Conservation (phyloP, 306 rosid species). For the Quillaja saponaria region DNA sequence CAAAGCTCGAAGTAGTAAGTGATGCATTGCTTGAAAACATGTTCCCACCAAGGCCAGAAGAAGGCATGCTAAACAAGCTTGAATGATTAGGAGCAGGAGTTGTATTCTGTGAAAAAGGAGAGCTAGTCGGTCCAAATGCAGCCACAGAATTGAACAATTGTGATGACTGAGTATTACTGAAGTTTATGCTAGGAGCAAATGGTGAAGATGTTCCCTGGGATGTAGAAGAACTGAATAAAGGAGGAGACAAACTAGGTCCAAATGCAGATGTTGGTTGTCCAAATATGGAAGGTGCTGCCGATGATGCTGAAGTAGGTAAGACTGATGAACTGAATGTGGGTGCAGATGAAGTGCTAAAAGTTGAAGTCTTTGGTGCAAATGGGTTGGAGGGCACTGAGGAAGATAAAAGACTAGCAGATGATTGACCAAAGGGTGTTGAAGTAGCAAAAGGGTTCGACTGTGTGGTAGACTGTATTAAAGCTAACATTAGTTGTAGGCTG, state of each 20-base stretch:
- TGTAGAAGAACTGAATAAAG: conserved; percentile 53
- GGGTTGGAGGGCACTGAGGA: conserved; percentile 51
- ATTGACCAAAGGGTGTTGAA: conserved; percentile 57
- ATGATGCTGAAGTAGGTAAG: conserved; percentile 50
- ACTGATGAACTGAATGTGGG: conserved; percentile 64
- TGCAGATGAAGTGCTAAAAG: conserved; percentile 53
- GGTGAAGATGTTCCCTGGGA: conserved; percentile 50
- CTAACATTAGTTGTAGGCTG: conserved; percentile 51
- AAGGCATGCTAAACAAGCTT: conserved; percentile 51
- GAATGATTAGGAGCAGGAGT: conserved; percentile 41
- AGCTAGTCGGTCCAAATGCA: conserved; percentile 52
- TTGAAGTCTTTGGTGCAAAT: conserved; percentile 63
- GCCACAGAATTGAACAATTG: conserved; percentile 51
- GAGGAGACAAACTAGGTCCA: conserved; percentile 45
- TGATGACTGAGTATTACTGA: conserved; percentile 57
- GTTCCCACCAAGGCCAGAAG: conserved; percentile 59
- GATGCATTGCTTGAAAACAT: conserved; percentile 56
- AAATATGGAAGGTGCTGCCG: conserved; percentile 50
- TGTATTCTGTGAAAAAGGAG: conserved; percentile 55
- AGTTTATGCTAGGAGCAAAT: conserved; percentile 49
- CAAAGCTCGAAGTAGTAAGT: conserved; percentile 49
- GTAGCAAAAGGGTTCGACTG: conserved; percentile 59
- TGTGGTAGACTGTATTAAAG: conserved; percentile 54
- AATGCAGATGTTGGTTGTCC: conserved; percentile 54
- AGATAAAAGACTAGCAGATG: conserved; percentile 67